phyloP scores from a whole-genome alignment of 192 early-diverging fungal genomes.

The Backusella psychrophila region DNA sequence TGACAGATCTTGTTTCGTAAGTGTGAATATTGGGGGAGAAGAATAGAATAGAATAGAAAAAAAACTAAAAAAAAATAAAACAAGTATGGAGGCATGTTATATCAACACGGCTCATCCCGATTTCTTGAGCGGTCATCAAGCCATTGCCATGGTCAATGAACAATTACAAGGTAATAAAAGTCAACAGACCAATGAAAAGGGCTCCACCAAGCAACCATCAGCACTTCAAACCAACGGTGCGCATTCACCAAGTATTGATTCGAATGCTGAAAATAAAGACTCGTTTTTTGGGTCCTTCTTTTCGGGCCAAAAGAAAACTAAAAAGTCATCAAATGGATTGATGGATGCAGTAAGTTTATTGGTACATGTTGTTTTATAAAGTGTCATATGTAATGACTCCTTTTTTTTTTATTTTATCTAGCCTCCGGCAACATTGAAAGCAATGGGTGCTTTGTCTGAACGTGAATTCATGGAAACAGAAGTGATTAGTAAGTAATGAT shows the following conservation, averaged over 20 bases:
- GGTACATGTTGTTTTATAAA: background rate
- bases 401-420: slow-evolving; percentile 33
- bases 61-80: no score
- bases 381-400: background rate
- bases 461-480: slow-evolving; percentile 98
- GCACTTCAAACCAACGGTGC: slow-evolving; percentile 16
- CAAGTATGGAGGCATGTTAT: slow-evolving; percentile 88
- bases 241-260: background rate
- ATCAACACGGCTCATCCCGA: slow-evolving; percentile 99
- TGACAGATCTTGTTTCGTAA: slow-evolving; percentile 85
- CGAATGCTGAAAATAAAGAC: slow-evolving; percentile 13
- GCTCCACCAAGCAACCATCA: background rate
- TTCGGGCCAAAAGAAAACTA: slow-evolving; percentile 64
- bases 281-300: slow-evolving; percentile 99
- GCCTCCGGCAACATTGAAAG: slow-evolving; percentile 91
- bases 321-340: slow-evolving; percentile 57
- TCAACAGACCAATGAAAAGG: background rate
- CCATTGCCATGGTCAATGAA: slow-evolving; percentile 90
- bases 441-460: slow-evolving; percentile 93
- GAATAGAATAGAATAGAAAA: no score
- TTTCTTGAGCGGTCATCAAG: slow-evolving; percentile 96
- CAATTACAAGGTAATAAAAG: slow-evolving; percentile 21
- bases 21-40: background rate
- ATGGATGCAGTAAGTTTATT: slow-evolving; percentile 63
- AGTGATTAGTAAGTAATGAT: slow-evolving; percentile 83